Base-by-base conservation (phyloP, 495 filamentous ascomycete species). In the Recurvomyces mirabilis region DNA sequence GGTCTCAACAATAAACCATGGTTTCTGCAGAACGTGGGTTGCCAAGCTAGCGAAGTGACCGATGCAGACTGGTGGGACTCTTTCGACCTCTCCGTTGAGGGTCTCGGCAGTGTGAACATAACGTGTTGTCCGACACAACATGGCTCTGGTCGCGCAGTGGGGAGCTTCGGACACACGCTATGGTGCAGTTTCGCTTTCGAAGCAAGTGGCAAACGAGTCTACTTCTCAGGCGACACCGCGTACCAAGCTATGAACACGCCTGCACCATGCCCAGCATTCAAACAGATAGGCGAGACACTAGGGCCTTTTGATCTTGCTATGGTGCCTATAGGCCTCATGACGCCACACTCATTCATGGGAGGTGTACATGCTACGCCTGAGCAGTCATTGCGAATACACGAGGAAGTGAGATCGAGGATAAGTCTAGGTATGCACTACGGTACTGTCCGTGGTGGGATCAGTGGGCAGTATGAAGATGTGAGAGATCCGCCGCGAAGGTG, bases 31-130 rank as follows among this genome's bases (percentile, higher is more conserved):
- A 53, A 61, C 12, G 57, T 66, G 15, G 68, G 67, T 0, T 63
- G 73, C 7, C 46, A 51, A 5, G 38, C 47, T 22, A 57, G 65
- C 1, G 55, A 66, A n/a, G 57, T 74, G 17, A 57, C 54, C 5
- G 67, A 75, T 47, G 44, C 70, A 41, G 71, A 75, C 47, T 75
- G 71, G 71, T 73, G 69, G 71, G 66, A 74, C 19, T 56, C 58
- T 1, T 63, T 65, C 4, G 39, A 53, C 12, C 35, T 65, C 5
- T 43, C 41, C 12, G 26, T 43, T 14, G 49, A 54, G 4, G 35
- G 30, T 7, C 18, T 60, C 6, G 58, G 56, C 4, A 58, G 40
- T n/a, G 51, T 65, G 9, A 41, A 43, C 21, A 53, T 59, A 38
- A 58, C 45, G 13, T 73, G 54, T 49, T 65, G 57, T 52, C 71